phyloP scores from a whole-genome alignment of 805 yeast genomes.

The Saccharomyces jurei region DNA sequence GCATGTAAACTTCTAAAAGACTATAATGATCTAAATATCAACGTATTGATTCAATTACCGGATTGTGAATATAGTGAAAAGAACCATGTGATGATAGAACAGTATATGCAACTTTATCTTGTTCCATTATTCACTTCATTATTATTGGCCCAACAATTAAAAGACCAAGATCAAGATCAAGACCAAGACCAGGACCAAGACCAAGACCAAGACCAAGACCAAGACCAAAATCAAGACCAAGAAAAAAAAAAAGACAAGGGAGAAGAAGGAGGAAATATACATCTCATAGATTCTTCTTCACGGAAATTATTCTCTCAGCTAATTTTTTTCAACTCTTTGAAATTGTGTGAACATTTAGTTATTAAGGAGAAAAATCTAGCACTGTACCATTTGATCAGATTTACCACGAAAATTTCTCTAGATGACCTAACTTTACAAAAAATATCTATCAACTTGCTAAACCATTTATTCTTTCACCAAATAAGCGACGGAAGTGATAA shows the following conservation, averaged over 20 bases:
- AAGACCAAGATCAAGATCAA: conserved; percentile 3
- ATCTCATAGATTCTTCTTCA: conserved; percentile 3
- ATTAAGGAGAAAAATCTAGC: conserved; percentile 32
- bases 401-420: conserved; percentile 27
- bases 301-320: not conserved
- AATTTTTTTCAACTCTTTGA: conserved; percentile 18
- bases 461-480: conserved; percentile 26
- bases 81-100: conserved; percentile 15
- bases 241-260: not conserved
- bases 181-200: not conserved
- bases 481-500: not conserved
- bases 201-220: conserved; percentile 2
- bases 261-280: not conserved
- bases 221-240: conserved; percentile 1
- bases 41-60: conserved; percentile 5
- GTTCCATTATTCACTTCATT: conserved; percentile 16
- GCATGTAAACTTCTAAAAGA: conserved; percentile 12
- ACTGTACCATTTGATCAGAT: conserved; percentile 30
- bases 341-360: conserved; percentile 31
- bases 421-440: conserved; percentile 31
- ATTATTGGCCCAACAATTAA: conserved; percentile 17
- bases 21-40: conserved; percentile 10
- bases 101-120: conserved; percentile 18
- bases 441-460: conserved; percentile 24
- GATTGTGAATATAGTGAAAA: not conserved